Evolutionary conservation across 345 rosid genomes (phyloP).

Genomic region (Acer campestre): DNA sequence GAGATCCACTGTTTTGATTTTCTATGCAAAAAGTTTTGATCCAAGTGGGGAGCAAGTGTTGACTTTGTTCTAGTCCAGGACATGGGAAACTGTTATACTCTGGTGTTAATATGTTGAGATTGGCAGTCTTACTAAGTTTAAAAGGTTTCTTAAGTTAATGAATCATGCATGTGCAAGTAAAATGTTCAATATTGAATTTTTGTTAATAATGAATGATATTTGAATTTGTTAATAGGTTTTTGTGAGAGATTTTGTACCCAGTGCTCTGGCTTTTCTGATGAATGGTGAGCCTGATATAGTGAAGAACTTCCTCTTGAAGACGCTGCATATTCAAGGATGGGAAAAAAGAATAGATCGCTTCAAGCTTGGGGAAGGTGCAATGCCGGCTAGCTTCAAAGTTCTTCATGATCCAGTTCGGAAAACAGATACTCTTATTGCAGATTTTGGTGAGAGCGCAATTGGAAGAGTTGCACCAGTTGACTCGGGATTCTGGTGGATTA

Average conservation of each 20-base stretch:
- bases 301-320: conserved; percentile 72
- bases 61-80: neutral
- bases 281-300: conserved; percentile 78
- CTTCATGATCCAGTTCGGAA: conserved; percentile 69
- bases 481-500: conserved; percentile 91
- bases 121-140: neutral
- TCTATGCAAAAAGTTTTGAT: neutral
- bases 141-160: too few species aligned
- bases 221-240: conserved; percentile 46
- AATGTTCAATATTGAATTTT: neutral
- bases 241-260: conserved; percentile 81
- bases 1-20: neutral
- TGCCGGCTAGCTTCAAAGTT: conserved; percentile 88
- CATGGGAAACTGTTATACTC: neutral
- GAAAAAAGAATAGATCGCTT: conserved; percentile 71
- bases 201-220: too few species aligned
- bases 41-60: neutral
- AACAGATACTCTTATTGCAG: conserved; percentile 63
- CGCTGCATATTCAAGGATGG: conserved; percentile 76
- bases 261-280: conserved; percentile 78
- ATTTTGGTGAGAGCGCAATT: conserved; percentile 79
- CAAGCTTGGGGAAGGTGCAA: conserved; percentile 80
- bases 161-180: neutral
- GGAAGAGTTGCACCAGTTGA: conserved; percentile 87
- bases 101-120: neutral